phyloP scores from a whole-genome alignment of 495 filamentous ascomycete genomes.

The Aspergillus ellipticus region DNA sequence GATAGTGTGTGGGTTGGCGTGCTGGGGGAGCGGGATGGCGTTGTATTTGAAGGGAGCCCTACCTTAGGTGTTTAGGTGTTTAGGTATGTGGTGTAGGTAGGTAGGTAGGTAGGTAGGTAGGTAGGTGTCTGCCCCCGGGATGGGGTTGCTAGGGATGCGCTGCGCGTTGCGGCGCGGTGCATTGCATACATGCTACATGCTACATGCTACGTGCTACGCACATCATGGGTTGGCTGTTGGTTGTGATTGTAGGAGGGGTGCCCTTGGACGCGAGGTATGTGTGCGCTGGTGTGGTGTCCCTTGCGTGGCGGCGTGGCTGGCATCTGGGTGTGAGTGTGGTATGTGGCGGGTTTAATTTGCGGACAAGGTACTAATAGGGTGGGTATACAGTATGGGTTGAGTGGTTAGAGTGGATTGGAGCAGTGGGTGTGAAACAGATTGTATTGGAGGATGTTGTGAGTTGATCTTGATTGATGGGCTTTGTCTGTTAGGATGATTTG shows the following conservation, averaged over 20 bases:
- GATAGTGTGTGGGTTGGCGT: too few relatives aligned
- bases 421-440: not conserved
- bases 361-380: too few relatives aligned
- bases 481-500: not conserved
- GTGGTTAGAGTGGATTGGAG: not conserved
- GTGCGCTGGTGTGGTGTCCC: not conserved
- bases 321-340: not conserved
- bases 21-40: not conserved
- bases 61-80: not conserved
- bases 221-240: too few relatives aligned
- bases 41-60: not conserved
- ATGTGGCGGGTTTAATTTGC: not conserved
- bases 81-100: not conserved
- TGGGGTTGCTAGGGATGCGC: not conserved
- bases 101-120: too few relatives aligned
- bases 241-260: too few relatives aligned
- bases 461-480: not conserved
- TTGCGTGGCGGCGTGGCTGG: not conserved
- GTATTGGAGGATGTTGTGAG: not conserved
- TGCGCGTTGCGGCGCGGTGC: not conserved
- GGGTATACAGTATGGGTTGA: not conserved
- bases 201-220: too few relatives aligned
- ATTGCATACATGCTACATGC: too few relatives aligned
- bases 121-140: not conserved
- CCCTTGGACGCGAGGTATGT: not conserved